These are phyloP conservation scores for Ascochyta rabiei DNA, from an alignment of 2,329 filamentous ascomycete species.

Conservation along the genomic window DNA sequence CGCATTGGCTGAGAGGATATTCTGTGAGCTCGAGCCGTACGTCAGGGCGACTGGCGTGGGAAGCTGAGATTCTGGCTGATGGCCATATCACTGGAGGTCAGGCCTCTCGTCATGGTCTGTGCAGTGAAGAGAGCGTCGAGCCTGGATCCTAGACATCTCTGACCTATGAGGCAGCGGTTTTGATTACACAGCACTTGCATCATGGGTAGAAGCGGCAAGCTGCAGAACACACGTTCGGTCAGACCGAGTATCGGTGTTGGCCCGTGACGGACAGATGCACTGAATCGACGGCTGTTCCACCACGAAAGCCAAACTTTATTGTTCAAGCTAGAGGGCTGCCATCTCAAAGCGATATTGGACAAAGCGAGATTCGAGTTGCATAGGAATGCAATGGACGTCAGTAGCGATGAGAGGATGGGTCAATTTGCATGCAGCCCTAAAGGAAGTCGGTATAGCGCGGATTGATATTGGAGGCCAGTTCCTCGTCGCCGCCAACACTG, in stretches of 20 bases:
- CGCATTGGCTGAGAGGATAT: no score
- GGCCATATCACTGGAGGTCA: no score
- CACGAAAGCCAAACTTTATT: conserved; percentile 5
- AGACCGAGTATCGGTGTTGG: not conserved
- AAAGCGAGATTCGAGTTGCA: conserved; percentile 8
- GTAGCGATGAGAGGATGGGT: conserved; percentile 4
- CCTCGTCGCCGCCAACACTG: not conserved
- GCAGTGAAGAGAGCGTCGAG: not conserved
- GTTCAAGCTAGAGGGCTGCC: not conserved
- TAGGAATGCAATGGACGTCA: not conserved
- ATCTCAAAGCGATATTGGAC: conserved; percentile 6
- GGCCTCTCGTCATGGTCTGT: not conserved
- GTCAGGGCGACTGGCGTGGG: no score
- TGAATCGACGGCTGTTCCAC: not conserved
- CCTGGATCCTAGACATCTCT: not conserved
- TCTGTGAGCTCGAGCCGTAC: no score
- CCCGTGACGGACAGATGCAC: not conserved
- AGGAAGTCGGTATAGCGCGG: conserved; percentile 1
- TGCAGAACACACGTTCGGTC: not conserved
- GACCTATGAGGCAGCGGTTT: not conserved
- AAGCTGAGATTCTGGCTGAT: no score
- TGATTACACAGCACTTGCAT: not conserved
- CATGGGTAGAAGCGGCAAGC: not conserved
- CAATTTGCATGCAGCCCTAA: not conserved
- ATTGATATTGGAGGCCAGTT: conserved; percentile 8